These are phyloP conservation scores for Venturia aucupariae DNA, from an alignment of 2,329 filamentous ascomycete genomes.

Conservation along the genomic window DNA sequence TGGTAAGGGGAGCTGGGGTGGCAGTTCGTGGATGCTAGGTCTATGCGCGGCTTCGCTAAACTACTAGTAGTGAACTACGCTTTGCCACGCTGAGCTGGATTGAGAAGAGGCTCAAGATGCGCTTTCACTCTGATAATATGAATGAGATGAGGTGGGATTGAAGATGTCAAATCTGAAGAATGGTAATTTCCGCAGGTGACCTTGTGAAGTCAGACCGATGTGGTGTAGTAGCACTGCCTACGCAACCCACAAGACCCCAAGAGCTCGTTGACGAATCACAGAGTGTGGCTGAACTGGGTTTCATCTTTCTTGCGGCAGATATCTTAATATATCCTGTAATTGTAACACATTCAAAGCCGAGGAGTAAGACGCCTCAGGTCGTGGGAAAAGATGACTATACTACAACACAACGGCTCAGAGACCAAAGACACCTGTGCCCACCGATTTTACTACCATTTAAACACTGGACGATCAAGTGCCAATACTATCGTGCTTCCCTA, in stretches of 20 bases:
- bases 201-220: not conserved
- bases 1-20: not conserved
- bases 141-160: not conserved
- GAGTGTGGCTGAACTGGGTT: constrained; percentile 2
- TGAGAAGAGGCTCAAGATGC: not conserved
- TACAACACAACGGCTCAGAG: not conserved
- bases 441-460: not conserved
- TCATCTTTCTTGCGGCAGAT: not conserved
- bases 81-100: not conserved
- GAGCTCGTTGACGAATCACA: constrained; percentile 5
- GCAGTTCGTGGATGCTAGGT: not conserved
- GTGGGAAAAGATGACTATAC: no score
- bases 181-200: not conserved
- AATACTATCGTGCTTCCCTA: not conserved
- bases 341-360: not conserved
- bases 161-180: not conserved
- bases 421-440: not conserved
- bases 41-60: not conserved
- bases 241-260: not conserved
- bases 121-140: not conserved
- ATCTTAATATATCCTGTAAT: constrained; percentile 5
- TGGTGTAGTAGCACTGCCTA: constrained; percentile 9
- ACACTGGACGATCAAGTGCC: not conserved
- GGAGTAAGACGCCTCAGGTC: not conserved
- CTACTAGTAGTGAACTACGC: not conserved